Evolutionary conservation across 192 early-diverging fungal genomes (phyloP).

Genomic region (Coemansia sp.): DNA sequence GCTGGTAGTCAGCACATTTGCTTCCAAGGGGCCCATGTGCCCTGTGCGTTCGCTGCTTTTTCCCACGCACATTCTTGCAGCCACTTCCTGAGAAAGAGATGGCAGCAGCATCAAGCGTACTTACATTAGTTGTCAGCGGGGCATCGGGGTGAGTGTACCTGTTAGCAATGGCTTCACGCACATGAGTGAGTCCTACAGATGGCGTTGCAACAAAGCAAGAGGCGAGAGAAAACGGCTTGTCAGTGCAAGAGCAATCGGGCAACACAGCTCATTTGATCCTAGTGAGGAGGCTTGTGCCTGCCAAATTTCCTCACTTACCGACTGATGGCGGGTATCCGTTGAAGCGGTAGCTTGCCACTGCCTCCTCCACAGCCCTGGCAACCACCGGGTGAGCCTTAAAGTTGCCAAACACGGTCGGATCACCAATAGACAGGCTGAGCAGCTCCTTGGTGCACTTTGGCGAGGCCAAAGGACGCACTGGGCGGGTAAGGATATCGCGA

Average conservation of each 20-base stretch:
- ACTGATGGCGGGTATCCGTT: slow-evolving; percentile 83
- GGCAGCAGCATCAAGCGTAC: slow-evolving; percentile 8
- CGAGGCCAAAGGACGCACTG: slow-evolving; percentile 62
- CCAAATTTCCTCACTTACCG: slow-evolving; percentile 53
- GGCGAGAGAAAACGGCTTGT: too few species aligned
- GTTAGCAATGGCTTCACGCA: slow-evolving; percentile 74
- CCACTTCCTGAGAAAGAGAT: background rate
- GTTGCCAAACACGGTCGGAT: slow-evolving; percentile 90
- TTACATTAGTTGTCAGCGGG: slow-evolving; percentile 60
- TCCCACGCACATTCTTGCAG: slow-evolving; percentile 2
- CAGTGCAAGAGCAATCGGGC: background rate
- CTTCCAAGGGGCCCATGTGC: background rate
- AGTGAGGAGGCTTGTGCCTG: too few species aligned
- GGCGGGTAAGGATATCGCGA: slow-evolving; percentile 77
- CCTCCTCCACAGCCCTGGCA: slow-evolving; percentile 70
- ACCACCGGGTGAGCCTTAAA: slow-evolving; percentile 71
- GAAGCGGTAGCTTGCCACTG: slow-evolving; percentile 65
- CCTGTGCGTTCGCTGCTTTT: background rate
- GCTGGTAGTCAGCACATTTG: background rate
- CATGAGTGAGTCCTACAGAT: slow-evolving; percentile 48
- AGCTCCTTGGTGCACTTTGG: slow-evolving; percentile 47
- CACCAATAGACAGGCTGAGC: slow-evolving; percentile 59
- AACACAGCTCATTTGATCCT: background rate
- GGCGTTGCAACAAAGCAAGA: background rate
- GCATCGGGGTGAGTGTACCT: slow-evolving; percentile 68